Conservation (phyloP, 1,284 basidiomycete species). For the Pascua guehoae region DNA sequence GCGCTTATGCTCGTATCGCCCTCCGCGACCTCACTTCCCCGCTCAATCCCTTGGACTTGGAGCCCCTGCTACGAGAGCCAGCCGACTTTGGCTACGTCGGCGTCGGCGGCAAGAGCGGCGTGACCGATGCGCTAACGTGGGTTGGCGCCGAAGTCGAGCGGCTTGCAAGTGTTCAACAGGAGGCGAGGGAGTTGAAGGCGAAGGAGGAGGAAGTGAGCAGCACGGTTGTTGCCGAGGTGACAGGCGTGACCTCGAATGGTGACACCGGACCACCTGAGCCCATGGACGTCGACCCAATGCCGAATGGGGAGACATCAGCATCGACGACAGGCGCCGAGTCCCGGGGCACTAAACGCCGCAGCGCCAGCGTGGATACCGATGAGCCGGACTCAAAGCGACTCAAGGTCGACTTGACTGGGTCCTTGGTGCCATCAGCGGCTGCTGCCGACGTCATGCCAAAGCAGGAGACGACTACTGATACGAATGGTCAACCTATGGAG, state of each 20-base stretch:
- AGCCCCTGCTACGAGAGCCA: conserved; percentile 31
- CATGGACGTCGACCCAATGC: not conserved
- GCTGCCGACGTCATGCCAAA: not conserved
- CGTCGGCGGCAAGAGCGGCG: conserved; percentile 30
- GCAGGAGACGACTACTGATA: too few species aligned
- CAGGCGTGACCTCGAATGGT: not conserved
- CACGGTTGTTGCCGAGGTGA: not conserved
- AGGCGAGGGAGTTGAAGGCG: not conserved
- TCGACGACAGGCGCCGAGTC: too few species aligned
- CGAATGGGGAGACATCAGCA: conserved; percentile 3
- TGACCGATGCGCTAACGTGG: conserved; percentile 30
- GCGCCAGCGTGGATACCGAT: not conserved
- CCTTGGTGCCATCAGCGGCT: not conserved
- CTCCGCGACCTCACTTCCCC: conserved; percentile 27
- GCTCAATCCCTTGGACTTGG: conserved; percentile 34
- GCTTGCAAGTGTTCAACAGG: conserved; percentile 1
- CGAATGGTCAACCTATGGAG: too few species aligned
- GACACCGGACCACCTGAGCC: not conserved
- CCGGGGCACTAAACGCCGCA: too few species aligned
- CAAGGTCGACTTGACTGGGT: not conserved
- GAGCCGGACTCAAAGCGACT: conserved; percentile 7
- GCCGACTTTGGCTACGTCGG: conserved; percentile 36
- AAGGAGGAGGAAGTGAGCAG: not conserved
- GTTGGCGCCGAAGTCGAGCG: conserved; percentile 27
- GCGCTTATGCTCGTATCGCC: conserved; percentile 26